Evolutionary conservation across 2,329 filamentous ascomycete species (phyloP), one percentile per base, ranked within the genome.

Genomic region (Talaromyces piceae): DNA sequence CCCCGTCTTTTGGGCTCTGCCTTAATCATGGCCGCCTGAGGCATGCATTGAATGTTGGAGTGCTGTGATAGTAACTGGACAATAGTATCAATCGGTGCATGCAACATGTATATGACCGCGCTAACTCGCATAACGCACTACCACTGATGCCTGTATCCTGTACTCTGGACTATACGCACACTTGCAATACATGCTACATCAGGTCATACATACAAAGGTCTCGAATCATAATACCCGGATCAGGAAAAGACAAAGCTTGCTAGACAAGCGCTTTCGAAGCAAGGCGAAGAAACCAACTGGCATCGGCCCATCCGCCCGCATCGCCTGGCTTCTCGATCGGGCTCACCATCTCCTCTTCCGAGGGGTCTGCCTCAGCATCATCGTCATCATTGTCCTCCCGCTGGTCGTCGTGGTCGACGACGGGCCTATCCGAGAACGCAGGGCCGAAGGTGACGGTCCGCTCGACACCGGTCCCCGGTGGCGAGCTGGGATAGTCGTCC

Each of bases 271-370:
- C 61, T 45, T 59, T 63, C 52, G 62, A 69, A 47, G 79, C 77
- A 39, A 79, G 73, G 46, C 76, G 76, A 52, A 82, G 63, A 52
- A 82, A 60, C 79, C 79, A 82, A 26, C 74, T 73, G 27, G 77
- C 78, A 67, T 82, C 79, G 54, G 76, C 72, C 79, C 79, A 82
- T 0, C 77, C 77, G 4, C 76, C 77, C 16, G 63, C 55, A 2
- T 64, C 60, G 5, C 67, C 65, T 2, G 67, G 60, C 25, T 64
- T 71, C 51, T 73, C 68, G 39, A 66, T 61, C 25, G 55, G 12
- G 33, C 33, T 20, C 33, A 37, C 33, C 16, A 37, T 18, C 33
- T 37, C 33, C 33, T 37, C 33, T n/a, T 37, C 33, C 5, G 33
- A n/a, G 47, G 52, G 44, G 66, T 64, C 23, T 57, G 59, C 33